Evolutionary conservation across 2,329 filamentous ascomycete species (phyloP), one percentile per base, ranked within the genome.

Genomic region (Neophaeococcomyces aloes): DNA sequence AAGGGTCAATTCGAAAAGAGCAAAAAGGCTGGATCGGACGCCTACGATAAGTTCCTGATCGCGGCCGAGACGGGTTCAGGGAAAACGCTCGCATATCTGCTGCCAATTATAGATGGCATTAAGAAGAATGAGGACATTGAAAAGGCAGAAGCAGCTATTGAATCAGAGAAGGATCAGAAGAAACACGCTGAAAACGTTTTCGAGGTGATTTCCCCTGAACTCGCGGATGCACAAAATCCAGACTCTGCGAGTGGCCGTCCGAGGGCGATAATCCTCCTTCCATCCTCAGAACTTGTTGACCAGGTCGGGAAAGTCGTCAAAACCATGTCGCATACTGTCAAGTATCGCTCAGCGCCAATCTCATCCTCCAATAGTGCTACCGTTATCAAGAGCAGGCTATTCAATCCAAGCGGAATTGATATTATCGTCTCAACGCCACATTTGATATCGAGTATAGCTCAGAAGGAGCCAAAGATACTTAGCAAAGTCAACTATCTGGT

Each of bases 41-140:
- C 74, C 69, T 65, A 75, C 57, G 68, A 78, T 42, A 71, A 79
- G 41, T 95, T 86, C 58, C 72, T 98, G 10, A 71, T 98, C 38
- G 91, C 91, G 3, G 91, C 91, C 8, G 91, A 98, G 69, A 98
- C 91, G 0, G 91, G 91, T 10, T 96, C 91, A 0, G 91, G 91
- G 48, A 98, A 98, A 69, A 98, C 91, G 1, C 69, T 98, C 49
- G 86, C 91, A 7, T 98, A 98, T 59, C 69, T 96, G 4, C 65
- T 95, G 4, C 93, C 91, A 0, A 74, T 81, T 13, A 71, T 98
- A 41, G 79, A 98, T 63, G 83, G 85, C 7, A 64, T 98, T 56
- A 98, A 98, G 66, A 68, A 76, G 27, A 79, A 78, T 4, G 85
- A 89, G 58, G 69, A 70, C 0, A 61, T 67, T 10, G 81, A 87